Conservation (phyloP, 139 green algal species). For the Yamagishiella unicocca region DNA sequence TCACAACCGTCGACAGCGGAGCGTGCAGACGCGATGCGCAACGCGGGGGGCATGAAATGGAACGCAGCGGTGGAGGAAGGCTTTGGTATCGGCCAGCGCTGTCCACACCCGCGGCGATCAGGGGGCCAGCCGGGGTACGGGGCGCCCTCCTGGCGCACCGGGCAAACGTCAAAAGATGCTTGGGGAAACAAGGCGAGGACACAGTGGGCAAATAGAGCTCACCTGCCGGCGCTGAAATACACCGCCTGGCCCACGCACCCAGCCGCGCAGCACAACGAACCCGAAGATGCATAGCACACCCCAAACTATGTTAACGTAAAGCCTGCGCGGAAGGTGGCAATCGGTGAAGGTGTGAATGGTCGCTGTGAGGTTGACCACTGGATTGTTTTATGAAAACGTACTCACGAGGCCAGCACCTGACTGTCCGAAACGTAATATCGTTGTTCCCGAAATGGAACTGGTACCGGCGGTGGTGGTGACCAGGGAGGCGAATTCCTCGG, state of each 20-base stretch:
- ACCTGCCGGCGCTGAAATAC: constrained; percentile 34
- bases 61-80: no score
- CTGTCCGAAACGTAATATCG: neutral
- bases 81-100: no score
- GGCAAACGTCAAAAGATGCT: neutral
- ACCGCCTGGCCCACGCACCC: neutral
- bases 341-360: neutral
- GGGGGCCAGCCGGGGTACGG: neutral
- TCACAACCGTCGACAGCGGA: neutral
- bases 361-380: neutral
- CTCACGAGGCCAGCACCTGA: constrained; percentile 19
- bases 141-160: neutral
- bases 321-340: neutral
- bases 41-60: no score
- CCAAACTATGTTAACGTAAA: constrained; percentile 1
- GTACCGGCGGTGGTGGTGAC: no score
- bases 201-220: neutral
- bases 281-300: neutral
- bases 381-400: neutral
- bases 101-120: no score
- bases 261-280: constrained; percentile 17
- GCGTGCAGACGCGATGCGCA: no score
- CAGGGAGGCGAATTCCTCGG: no score
- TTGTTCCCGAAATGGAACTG: neutral
- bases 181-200: neutral